These are phyloP conservation scores for Hyphopichia khmerensis DNA, from an alignment of 1,139 yeast genomes.

Conservation along the genomic window DNA sequence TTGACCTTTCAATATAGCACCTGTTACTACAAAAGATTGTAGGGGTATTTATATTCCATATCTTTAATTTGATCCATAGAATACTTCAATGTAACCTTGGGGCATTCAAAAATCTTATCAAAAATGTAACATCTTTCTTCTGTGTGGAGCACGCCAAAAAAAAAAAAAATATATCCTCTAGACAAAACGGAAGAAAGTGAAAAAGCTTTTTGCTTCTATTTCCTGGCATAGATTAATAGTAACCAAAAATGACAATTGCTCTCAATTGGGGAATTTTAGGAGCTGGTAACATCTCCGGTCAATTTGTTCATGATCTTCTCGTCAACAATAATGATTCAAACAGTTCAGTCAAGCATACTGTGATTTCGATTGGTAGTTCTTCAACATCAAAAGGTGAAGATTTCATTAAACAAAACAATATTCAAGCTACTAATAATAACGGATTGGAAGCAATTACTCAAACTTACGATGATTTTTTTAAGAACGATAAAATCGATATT, in stretches of 20 bases:
- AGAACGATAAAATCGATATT: slow-evolving; percentile 46
- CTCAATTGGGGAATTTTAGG: slow-evolving; percentile 45
- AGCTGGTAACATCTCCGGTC: slow-evolving; percentile 45
- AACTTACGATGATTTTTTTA: slow-evolving; percentile 34
- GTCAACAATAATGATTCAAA: slow-evolving; percentile 23
- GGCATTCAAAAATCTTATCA: background rate
- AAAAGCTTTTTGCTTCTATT: too few species aligned
- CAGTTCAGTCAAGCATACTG: slow-evolving; percentile 21
- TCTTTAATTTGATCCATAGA: too few species aligned
- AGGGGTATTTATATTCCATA: background rate
- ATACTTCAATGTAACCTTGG: background rate
- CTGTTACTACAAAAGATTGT: too few species aligned
- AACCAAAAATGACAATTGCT: slow-evolving; percentile 14
- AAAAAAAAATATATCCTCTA: background rate
- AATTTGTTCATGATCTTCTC: slow-evolving; percentile 37
- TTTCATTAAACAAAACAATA: slow-evolving; percentile 19
- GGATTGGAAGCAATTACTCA: slow-evolving; percentile 21
- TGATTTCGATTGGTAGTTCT: slow-evolving; percentile 35
- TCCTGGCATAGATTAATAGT: too few species aligned
- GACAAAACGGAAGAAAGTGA: background rate
- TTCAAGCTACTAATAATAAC: slow-evolving; percentile 15
- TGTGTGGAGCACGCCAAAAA: background rate
- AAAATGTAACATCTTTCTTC: background rate
- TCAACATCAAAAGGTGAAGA: slow-evolving; percentile 23
- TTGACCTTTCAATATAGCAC: too few species aligned